Conservation (phyloP, 2,329 filamentous ascomycete species). For the Diaporthe sp. region DNA sequence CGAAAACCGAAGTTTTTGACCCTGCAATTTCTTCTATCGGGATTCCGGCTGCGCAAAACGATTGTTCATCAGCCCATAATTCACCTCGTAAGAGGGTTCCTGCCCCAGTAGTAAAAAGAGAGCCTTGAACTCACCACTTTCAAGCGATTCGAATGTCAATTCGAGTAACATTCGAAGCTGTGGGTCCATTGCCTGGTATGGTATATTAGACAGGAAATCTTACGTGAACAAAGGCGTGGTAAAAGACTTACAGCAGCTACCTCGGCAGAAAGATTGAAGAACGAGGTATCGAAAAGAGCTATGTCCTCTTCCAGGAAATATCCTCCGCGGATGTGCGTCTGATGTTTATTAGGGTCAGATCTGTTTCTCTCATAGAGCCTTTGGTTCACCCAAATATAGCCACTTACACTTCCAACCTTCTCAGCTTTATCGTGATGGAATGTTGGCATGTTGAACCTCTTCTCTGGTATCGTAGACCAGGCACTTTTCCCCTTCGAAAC, state of each 20-base stretch:
- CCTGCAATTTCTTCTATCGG: slow-evolving; percentile 41
- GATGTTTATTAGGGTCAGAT: neutral
- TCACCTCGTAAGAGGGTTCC: too few relatives aligned
- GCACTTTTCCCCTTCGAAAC: neutral
- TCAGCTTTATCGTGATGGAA: neutral
- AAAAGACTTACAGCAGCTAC: slow-evolving; percentile 38
- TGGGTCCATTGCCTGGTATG: slow-evolving; percentile 44
- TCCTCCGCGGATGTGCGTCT: slow-evolving; percentile 34
- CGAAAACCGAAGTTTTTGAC: slow-evolving; percentile 47
- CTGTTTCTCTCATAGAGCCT: neutral
- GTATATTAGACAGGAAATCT: neutral
- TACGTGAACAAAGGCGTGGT: rapidly evolving
- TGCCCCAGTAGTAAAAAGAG: too few relatives aligned
- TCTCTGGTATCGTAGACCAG: neutral
- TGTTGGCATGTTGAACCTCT: neutral
- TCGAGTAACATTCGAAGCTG: slow-evolving; percentile 46
- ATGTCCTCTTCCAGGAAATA: slow-evolving; percentile 43
- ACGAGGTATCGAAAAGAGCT: slow-evolving; percentile 43
- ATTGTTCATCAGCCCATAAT: too few relatives aligned
- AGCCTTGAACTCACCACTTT: slow-evolving; percentile 40
- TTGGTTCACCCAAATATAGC: neutral
- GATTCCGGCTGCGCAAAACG: neutral
- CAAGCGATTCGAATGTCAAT: slow-evolving; percentile 42
- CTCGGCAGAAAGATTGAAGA: slow-evolving; percentile 44
- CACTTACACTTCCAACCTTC: neutral